phyloP scores from a whole-genome alignment of 805 yeast genomes.

The Priceomyces haplophilus region DNA sequence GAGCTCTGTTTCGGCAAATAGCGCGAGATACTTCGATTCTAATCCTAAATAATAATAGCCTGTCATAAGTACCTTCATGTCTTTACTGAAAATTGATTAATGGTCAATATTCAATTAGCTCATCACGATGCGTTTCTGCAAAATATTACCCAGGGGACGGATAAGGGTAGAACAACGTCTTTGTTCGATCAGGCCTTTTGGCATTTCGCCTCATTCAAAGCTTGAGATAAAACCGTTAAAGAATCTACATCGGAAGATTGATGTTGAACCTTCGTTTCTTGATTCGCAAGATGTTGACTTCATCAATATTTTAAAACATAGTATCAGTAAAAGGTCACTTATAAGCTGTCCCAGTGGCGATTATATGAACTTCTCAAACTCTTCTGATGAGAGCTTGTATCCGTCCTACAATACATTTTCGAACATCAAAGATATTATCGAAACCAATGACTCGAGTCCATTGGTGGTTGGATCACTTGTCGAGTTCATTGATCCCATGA shows the following conservation, averaged over 20 bases:
- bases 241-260: background rate
- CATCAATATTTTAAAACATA: background rate
- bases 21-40: too few species aligned
- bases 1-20: too few species aligned
- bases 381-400: background rate
- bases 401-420: slow-evolving; percentile 4
- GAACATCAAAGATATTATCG: slow-evolving; percentile 4
- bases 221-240: background rate
- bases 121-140: background rate
- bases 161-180: background rate
- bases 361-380: background rate
- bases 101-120: background rate
- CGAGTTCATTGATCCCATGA: slow-evolving; percentile 25
- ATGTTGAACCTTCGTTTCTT: too few species aligned
- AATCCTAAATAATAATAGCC: too few species aligned
- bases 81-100: background rate
- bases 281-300: background rate
- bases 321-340: background rate
- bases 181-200: background rate
- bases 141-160: background rate
- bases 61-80: background rate
- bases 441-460: slow-evolving; percentile 8
- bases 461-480: slow-evolving; percentile 39
- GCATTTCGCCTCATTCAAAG: background rate
- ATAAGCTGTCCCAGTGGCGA: background rate